Evolutionary conservation across 169 alveolate species (phyloP), one percentile per base, ranked within the genome.

Genomic region (Plasmodium gaboni): DNA sequence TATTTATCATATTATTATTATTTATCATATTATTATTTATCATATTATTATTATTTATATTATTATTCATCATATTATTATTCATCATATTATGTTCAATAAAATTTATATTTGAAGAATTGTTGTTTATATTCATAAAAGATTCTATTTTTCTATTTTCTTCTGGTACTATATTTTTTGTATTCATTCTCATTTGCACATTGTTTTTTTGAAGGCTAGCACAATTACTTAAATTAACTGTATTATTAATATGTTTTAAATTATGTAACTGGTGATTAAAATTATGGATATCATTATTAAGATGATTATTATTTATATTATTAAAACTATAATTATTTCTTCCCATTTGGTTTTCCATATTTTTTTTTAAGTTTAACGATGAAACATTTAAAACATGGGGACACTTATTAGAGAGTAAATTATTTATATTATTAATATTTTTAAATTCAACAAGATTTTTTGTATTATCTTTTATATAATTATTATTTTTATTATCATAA

Each of bases 361-460:
- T 73, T 46, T 24, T 73, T 46, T 73, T 42, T 22, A 24, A 44
- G 26, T 17, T 63, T 48, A 55, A 69, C 2, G 72, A 26, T 42
- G 63, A 28, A 53, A 60, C 15, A 57, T 55, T 55, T 73, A 73
- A 46, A 63, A 22, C 86, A 73, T 61, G 53, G 44, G 24, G 83
- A 60, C 19, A 38, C 46, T 48, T 71, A 60, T 61, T 61, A 12
- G 28, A 22, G 13, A 1, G 17, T 15, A 48, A 28, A 32, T 15
- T 55, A 28, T 15, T 72, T 13, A 24, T 70, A 70, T 48, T 70
- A 15, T 51, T 70, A 6, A 65, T 24, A 26, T 65, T 26, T 65
- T 65, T 55, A 6, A 65, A 13, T 38, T 65, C 15, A 13, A 26
- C 22, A 65, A 32, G 10, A 32, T 32, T 65, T 28, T 38, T 65